Evolutionary conservation across 2,329 filamentous ascomycete genomes (phyloP), one percentile per base, ranked within the genome.

Genomic region (Leptographium wingfieldii): DNA sequence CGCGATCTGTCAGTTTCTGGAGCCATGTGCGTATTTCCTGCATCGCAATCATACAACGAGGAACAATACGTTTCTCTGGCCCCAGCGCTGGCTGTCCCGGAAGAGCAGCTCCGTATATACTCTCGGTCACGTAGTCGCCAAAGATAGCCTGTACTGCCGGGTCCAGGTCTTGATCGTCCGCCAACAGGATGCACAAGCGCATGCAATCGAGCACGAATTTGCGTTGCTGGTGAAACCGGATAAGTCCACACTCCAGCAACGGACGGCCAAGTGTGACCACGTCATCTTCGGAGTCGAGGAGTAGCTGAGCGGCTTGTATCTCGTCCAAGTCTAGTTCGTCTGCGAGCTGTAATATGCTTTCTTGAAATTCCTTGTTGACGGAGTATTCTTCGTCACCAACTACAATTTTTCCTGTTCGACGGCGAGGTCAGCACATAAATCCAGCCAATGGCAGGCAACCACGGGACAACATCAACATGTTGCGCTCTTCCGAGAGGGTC

Each of bases 281-380:
- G 66, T 92, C 86, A 46, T 84, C 80, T 69, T 89, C 82, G 22
- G 88, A 85, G 59, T 86, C 84, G 57, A 95, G 76, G 60, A 95
- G 83, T 56, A 94, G 81, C 65, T 81, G 80, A 11, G 90, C 88
- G 22, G 92, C 87, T 67, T 94, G 83, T 60, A 95, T 71, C 73
- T 99, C 95, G 73, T 99, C 92, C 58, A 99, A 78, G 67, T 96
- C 86, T 63, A 96, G 78, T 66, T 90, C 89, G 71, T 97, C 92
- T 59, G 92, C 88, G 46, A 99, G 78, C 67, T 90, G 83, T 38
- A 95, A 78, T 29, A 85, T 83, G 66, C 87, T 84, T 71, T 96
- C 87, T 69, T 92, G 85, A 73, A 99, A 97, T 63, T 90, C 85
- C 60, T 88, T 81, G 73, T 95, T 96, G 74, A 99, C 77, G 27